Evolutionary conservation across 2,329 filamentous ascomycete genomes (phyloP), one percentile per base, ranked within the genome.

Genomic region (Blumeriella jaapii): DNA sequence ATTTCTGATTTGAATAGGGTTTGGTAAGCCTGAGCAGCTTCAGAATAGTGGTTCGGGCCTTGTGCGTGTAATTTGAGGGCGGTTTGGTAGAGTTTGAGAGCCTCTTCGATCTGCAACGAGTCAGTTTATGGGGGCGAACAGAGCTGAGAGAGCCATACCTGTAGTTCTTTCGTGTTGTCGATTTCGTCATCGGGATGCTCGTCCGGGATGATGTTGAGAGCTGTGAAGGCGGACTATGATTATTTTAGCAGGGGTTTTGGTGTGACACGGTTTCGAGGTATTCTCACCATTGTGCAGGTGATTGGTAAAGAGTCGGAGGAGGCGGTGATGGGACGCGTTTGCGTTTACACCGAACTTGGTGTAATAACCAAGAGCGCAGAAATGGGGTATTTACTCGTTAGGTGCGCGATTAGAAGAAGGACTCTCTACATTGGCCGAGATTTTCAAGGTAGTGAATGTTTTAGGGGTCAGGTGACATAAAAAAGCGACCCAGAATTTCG

Each of bases 161-260:
- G 87, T 34, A 98, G 77, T 59, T 96, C 89, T 57, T 89, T 91
- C 20, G 87, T 94, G 52, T 91, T 86, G 57, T 98, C 91, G 53
- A 94, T 67, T 60, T 95, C 87, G 51, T 93, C 84, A 55, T 94
- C 86, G 45, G 80, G 67, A 39, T 84, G 83, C 54, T 93, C 84
- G 61, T 95, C 91, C 7, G 84, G 82, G 60, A 95, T 87, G 61
- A 96, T 74, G 57, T 98, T 98, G 59, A 95, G 77, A 34, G 89
- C 84, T 52, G 80, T 76, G 63, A 93, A 96, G 15, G 31, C 36
- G 14, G 51, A 36, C 52, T 49, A 30, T 25, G 7, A 20, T 16
- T 5, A 6, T 11, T 24, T 42, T 29, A 48, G 32, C 14, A 14
- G 7, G 5, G n/a, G n/a, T 12, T 7, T 17, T 6, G 4, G 16